Evolutionary conservation across 345 rosid genomes (phyloP), one percentile per base, ranked within the genome.

Genomic region (Durio zibethinus): DNA sequence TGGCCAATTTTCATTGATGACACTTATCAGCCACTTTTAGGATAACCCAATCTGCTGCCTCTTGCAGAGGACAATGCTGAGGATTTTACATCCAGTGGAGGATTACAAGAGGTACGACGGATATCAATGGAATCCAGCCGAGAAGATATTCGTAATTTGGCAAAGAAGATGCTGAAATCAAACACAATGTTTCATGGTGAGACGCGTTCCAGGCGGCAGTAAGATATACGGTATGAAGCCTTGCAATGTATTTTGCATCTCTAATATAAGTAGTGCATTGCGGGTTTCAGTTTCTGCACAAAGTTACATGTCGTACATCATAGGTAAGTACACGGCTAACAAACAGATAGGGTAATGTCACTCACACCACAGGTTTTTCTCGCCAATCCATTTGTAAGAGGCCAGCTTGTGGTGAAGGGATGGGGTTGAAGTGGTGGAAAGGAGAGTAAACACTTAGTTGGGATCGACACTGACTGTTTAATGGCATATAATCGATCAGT

Each of bases 141-240:
- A 84, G 99, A 95, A 56, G 99, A 95, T 52, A 93, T 95, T 40
- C 89, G 95, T 48, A 88, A 83, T 82, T 90, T 94, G 71, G 98
- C 98, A 16, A 91, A 86, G 89, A 93, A 90, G 91, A 88, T 90
- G 31, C 79, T 93, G 83, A 90, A 82, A 79, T 79, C 84, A 80
- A 86, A 78, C 76, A 89, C 91, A 2, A 35, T 57, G 63, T 86
- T 86, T 76, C 82, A 84, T 59, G 63, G 76, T 31, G 84, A 73
- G 57, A 25, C 38, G 74, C 76, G 63, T 20, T 23, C 61, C 9
- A 75, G 80, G 25, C 35, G 23, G 69, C 43, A 14, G 77, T 68
- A 76, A 69, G 27, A 45, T 25, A 76, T 72, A 29, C 62, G 4
- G 14, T 20, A 36, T 50, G 71, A 27, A 29, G 40, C 27, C 57